Conservation (phyloP, 2,329 filamentous ascomycete genomes). For the Ceratocystis ficicola region DNA sequence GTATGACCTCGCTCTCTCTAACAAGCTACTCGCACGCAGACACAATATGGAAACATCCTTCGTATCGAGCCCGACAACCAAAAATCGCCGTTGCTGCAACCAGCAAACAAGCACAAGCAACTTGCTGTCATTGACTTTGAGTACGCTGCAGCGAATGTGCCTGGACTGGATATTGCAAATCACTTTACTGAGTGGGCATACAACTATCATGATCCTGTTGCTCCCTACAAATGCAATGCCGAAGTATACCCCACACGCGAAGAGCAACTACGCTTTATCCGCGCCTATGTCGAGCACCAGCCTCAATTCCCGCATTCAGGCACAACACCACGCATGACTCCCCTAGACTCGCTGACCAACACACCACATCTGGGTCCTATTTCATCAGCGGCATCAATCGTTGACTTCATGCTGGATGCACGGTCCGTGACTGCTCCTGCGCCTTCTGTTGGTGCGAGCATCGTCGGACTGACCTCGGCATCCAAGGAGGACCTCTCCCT, state of each 20-base stretch:
- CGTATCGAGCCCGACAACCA: constrained; percentile 55
- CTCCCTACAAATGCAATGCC: constrained; percentile 55
- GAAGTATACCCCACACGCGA: constrained; percentile 62
- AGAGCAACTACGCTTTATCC: constrained; percentile 74
- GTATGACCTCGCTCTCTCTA: neutral
- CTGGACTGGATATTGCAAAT: constrained; percentile 87
- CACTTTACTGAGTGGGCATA: constrained; percentile 98
- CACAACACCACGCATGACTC: constrained; percentile 40
- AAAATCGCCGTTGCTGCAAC: constrained; percentile 75
- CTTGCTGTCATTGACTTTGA: constrained; percentile 97
- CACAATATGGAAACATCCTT: constrained; percentile 96
- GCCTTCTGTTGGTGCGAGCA: constrained; percentile 32
- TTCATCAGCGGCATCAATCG: constrained; percentile 40
- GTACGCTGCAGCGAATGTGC: constrained; percentile 80
- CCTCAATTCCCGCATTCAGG: constrained; percentile 49
- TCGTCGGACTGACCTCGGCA: constrained; percentile 25
- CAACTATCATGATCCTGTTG: constrained; percentile 71
- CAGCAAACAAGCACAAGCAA: constrained; percentile 89
- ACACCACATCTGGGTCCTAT: constrained; percentile 32
- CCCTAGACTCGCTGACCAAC: constrained; percentile 33
- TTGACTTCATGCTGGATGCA: constrained; percentile 74
- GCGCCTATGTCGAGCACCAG: constrained; percentile 73
- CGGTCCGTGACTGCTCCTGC: constrained; percentile 38
- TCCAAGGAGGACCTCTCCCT: constrained; percentile 41
- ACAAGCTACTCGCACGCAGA: constrained; percentile 40